Base-by-base conservation (phyloP, 2,329 filamentous ascomycete species). In the Lecanosticta acicola region DNA sequence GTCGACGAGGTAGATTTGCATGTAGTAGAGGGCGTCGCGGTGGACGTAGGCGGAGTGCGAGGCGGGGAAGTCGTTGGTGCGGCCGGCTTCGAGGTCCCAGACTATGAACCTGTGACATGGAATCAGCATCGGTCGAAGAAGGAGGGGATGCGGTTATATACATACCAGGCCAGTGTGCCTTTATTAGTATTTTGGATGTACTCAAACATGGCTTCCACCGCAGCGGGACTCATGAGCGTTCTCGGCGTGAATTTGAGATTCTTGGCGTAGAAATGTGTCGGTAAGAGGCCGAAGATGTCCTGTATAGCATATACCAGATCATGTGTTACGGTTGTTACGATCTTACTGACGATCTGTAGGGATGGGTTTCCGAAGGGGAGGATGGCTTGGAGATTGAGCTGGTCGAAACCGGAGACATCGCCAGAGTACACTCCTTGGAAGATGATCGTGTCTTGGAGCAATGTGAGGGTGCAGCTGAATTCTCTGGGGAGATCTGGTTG, bases 231-330 rank as follows among this genome's bases (percentile, higher is more conserved):
- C 24, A 50, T 44, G 3, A 51, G 40, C 3, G 47, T 50, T 9
- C 38, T 33, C 7, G 29, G 38, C 10, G 46, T 51, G 33, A 48
- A 54, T 24, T 48, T 54, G 17, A 54, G 48, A 11, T 29, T 49
- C 32, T 53, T 52, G 19, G 44, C 44, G 43, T 58, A 58, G 48
- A 54, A 53, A 32, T 57, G 57, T 14, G 52, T 43, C 3, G 55
- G 51, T 8, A 55, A 46, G n/a, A 43, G 38, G 18, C 50, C 53
- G 29, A 45, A 46, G 11, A 50, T 18, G n/a, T 55, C 45, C 34
- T 50, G 43, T 0, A 39, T 38, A 7, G 51, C 13, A 16, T 51
- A 45, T 4, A 46, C 38, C 2, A 50, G 20, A 17, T 48, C 41
- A 24, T 50, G 41, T 14, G 51, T 32, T 32, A 47, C 36, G 3